phyloP scores from a whole-genome alignment of 2,329 filamentous ascomycete genomes.

The Colletotrichum theobromicola region DNA sequence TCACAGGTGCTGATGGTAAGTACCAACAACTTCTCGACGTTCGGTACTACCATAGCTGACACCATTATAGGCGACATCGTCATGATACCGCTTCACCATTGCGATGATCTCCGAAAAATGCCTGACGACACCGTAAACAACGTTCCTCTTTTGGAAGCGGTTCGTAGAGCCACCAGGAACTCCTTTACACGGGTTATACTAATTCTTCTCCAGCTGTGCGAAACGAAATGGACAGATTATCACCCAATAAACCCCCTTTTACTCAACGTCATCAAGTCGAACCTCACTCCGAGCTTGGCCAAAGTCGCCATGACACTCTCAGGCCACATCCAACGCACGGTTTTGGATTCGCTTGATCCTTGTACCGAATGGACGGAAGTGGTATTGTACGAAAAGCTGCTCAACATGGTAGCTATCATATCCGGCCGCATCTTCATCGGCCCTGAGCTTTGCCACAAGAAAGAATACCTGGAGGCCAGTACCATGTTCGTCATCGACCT shows the following conservation, averaged over 20 bases:
- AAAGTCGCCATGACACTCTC: background rate
- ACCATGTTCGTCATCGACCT: background rate
- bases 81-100: background rate
- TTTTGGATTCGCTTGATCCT: background rate
- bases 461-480: slow-evolving; percentile 45
- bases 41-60: background rate
- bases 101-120: background rate
- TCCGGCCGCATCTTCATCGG: slow-evolving; percentile 54
- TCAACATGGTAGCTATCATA: slow-evolving; percentile 47
- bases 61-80: background rate
- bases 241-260: background rate
- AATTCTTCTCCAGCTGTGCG: background rate
- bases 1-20: background rate
- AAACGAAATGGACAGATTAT: background rate
- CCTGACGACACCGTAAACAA: background rate
- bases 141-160: background rate
- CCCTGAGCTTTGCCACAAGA: slow-evolving; percentile 45
- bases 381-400: background rate
- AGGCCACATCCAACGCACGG: slow-evolving; percentile 26
- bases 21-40: background rate
- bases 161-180: background rate
- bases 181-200: background rate
- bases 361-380: background rate
- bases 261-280: background rate
- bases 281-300: background rate